A percentile compares a stretch with the other conserved stretches of the same genome.
phyloP scores from a whole-genome alignment of 2,329 filamentous ascomycete species.

The Elsinoe batatas region DNA sequence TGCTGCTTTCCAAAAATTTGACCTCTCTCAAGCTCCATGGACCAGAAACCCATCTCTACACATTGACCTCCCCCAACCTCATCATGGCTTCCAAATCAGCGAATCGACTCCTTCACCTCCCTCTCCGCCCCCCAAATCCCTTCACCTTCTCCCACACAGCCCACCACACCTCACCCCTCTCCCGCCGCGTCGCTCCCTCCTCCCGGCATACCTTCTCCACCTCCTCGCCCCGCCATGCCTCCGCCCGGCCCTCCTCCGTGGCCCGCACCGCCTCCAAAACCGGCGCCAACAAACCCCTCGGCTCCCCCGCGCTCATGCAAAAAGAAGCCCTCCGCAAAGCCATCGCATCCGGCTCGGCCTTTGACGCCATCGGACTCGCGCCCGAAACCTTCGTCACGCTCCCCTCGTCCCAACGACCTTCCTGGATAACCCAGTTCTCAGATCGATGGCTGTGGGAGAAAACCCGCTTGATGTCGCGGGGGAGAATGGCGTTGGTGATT shows the following conservation, averaged over 20 bases:
- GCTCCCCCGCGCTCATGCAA: neutral
- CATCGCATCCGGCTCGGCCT: constrained; percentile 20
- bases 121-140: neutral
- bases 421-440: constrained; percentile 13
- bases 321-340: neutral
- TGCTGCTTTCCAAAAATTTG: constrained; percentile 13
- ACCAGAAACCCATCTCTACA: neutral
- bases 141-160: neutral
- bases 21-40: neutral
- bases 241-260: neutral
- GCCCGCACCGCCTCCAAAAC: neutral
- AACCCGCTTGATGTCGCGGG: neutral
- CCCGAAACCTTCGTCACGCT: constrained; percentile 29
- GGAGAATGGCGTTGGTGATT: neutral
- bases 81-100: neutral
- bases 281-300: neutral
- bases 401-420: constrained; percentile 19
- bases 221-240: neutral
- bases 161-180: neutral
- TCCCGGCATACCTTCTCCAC: neutral
- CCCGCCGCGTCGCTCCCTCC: neutral
- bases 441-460: constrained; percentile 16
- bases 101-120: neutral
- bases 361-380: constrained; percentile 36
- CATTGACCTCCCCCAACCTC: neutral